Evolutionary conservation across 148 eudicot species (phyloP).

Genomic region (Pouteria glomerata): DNA sequence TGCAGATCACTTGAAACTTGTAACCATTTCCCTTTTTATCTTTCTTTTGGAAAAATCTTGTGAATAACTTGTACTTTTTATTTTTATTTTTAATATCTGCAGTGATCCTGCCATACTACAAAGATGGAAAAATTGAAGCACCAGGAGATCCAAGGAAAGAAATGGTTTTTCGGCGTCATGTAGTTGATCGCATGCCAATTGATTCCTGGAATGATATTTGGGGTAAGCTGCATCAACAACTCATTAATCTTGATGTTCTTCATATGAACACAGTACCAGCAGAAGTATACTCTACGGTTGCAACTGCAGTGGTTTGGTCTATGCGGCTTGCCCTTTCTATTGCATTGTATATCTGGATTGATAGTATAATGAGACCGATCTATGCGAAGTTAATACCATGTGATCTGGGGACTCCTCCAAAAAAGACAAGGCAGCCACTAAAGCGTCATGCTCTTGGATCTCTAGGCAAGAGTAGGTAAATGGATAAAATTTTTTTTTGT

Average conservation of each 20-base stretch:
- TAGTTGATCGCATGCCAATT: slow-evolving; percentile 82
- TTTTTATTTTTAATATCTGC: slow-evolving; percentile 18
- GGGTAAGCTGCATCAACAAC: slow-evolving; percentile 86
- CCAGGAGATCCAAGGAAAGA: slow-evolving; percentile 36
- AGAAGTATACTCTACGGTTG: slow-evolving; percentile 76
- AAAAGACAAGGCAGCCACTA: slow-evolving; percentile 50
- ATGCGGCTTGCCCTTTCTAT: slow-evolving; percentile 92
- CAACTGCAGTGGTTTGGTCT: slow-evolving; percentile 86
- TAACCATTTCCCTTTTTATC: not conserved
- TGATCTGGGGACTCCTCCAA: slow-evolving; percentile 69
- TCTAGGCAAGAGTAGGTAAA: slow-evolving; percentile 87
- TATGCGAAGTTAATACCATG: slow-evolving; percentile 85
- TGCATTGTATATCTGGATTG: slow-evolving; percentile 70
- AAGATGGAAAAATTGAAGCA: slow-evolving; percentile 38
- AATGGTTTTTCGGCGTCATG: slow-evolving; percentile 64
- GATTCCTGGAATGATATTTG: slow-evolving; percentile 93
- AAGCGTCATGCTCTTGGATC: slow-evolving; percentile 66
- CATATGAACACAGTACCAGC: slow-evolving; percentile 59
- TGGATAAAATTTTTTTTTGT: slow-evolving; percentile 11
- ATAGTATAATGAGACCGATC: slow-evolving; percentile 68
- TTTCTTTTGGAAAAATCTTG: not conserved
- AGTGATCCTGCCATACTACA: slow-evolving; percentile 84
- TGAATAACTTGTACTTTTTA: not conserved
- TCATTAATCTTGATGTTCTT: slow-evolving; percentile 78
- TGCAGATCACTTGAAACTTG: not conserved